These are phyloP conservation scores for Mucor sp. DNA, from an alignment of 371 early-diverging fungal species.

Conservation along the genomic window DNA sequence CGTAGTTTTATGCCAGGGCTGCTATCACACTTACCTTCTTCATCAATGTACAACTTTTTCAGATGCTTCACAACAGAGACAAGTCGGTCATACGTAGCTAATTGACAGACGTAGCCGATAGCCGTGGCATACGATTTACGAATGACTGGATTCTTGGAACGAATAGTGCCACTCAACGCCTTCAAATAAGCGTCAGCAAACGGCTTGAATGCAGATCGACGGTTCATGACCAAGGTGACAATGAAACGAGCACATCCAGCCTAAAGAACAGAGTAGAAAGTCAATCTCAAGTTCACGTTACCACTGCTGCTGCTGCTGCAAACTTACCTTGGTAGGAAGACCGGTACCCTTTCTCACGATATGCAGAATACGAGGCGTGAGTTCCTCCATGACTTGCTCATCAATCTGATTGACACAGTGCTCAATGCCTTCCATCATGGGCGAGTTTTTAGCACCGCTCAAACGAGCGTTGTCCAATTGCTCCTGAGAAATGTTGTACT, in stretches of 20 bases:
- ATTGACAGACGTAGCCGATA: slow-evolving; percentile 75
- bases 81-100: slow-evolving; percentile 63
- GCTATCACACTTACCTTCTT: slow-evolving; percentile 45
- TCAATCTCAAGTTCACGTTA: too few relatives aligned
- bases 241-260: slow-evolving; percentile 90
- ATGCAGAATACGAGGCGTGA: slow-evolving; percentile 69
- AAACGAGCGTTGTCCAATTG: slow-evolving; percentile 82
- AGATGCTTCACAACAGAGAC: slow-evolving; percentile 70
- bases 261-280: too few relatives aligned
- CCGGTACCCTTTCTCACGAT: slow-evolving; percentile 87
- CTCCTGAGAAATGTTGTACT: slow-evolving; percentile 86
- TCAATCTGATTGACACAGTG: slow-evolving; percentile 78
- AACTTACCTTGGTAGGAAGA: slow-evolving; percentile 82
- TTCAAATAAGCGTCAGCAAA: slow-evolving; percentile 73
- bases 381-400: slow-evolving; percentile 60
- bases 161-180: slow-evolving; percentile 73
- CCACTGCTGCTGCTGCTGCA: slow-evolving; percentile 10
- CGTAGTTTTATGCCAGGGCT: neutral
- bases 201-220: slow-evolving; percentile 57
- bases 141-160: slow-evolving; percentile 79
- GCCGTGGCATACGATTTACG: slow-evolving; percentile 87
- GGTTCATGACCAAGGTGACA: slow-evolving; percentile 73
- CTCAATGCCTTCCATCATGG: slow-evolving; percentile 87
- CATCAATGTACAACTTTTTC: slow-evolving; percentile 71
- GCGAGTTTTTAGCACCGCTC: slow-evolving; percentile 70